A percentile compares a stretch with the other conserved stretches of the same genome.
phyloP scores from a whole-genome alignment of 768 basidiomycete genomes.

The Amanita rubescens region DNA sequence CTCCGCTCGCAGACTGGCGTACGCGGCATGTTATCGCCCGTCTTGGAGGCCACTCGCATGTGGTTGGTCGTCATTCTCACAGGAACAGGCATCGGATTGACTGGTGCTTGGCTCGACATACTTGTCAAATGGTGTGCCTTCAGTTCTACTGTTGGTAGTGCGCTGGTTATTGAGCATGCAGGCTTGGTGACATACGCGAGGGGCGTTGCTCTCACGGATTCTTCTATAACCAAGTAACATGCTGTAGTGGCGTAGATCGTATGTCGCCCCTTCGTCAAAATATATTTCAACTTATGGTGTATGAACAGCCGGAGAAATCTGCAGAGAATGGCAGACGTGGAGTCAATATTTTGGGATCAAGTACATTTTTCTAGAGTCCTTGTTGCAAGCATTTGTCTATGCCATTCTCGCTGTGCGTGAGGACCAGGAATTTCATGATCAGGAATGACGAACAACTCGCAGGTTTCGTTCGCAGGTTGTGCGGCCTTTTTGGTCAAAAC shows the following conservation, averaged over 20 bases:
- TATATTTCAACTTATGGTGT: constrained; percentile 4
- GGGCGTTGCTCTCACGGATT: constrained; percentile 62
- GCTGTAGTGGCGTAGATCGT: constrained; percentile 63
- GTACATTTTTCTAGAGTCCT: constrained; percentile 51
- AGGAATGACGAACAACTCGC: not conserved
- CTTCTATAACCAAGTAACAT: constrained; percentile 65
- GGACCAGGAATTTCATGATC: not conserved
- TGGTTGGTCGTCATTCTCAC: constrained; percentile 66
- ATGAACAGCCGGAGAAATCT: constrained; percentile 53
- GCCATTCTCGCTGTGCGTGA: constrained; percentile 52
- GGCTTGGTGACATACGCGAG: constrained; percentile 64
- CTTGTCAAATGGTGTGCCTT: constrained; percentile 59
- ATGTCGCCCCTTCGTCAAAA: constrained; percentile 17
- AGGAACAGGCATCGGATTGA: constrained; percentile 58
- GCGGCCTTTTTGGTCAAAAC: constrained; percentile 55
- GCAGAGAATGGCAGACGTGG: constrained; percentile 64
- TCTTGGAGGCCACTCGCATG: constrained; percentile 49
- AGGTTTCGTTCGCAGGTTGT: constrained; percentile 58
- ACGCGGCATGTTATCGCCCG: constrained; percentile 46
- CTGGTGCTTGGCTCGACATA: constrained; percentile 68
- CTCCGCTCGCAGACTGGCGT: constrained; percentile 46
- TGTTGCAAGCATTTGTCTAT: constrained; percentile 61
- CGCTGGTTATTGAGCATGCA: constrained; percentile 16
- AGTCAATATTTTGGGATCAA: constrained; percentile 47
- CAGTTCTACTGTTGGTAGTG: not conserved